Evolutionary conservation across 2,329 filamentous ascomycete genomes (phyloP).

Genomic region (Balansia obtecta): DNA sequence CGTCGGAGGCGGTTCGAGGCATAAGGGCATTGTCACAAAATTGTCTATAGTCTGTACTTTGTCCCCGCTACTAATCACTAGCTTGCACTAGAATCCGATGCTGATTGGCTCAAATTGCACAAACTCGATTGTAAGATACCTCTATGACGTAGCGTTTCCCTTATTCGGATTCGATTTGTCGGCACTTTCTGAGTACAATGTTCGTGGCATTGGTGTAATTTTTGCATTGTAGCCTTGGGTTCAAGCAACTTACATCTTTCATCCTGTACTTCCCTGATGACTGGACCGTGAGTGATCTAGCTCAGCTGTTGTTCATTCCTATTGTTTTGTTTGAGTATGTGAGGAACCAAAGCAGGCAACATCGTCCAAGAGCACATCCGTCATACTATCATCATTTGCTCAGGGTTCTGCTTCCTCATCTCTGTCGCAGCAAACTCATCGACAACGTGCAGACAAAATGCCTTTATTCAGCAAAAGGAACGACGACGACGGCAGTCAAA

Average conservation of each 20-base stretch:
- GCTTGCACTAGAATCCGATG: not conserved
- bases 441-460: slow-evolving; percentile 13
- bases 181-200: not conserved
- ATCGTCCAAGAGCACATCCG: not conserved
- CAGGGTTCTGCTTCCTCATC: not conserved
- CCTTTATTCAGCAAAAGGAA: slow-evolving; percentile 21
- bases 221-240: not conserved
- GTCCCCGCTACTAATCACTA: not conserved
- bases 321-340: not conserved
- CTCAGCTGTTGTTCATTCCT: no score
- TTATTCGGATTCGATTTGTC: not conserved
- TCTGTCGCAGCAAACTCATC: not conserved
- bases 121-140: not conserved
- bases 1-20: not conserved
- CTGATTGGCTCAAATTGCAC: not conserved
- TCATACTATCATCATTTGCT: no score
- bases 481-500: slow-evolving; percentile 10
- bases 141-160: slow-evolving; percentile 7
- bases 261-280: not conserved
- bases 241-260: not conserved
- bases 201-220: not conserved
- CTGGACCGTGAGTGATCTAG: not conserved
- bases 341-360: not conserved
- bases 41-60: not conserved
- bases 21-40: not conserved